Conservation (phyloP, 225 moss, liverwort and hornwort genomes). For the Rhytidiadelphus loreus region DNA sequence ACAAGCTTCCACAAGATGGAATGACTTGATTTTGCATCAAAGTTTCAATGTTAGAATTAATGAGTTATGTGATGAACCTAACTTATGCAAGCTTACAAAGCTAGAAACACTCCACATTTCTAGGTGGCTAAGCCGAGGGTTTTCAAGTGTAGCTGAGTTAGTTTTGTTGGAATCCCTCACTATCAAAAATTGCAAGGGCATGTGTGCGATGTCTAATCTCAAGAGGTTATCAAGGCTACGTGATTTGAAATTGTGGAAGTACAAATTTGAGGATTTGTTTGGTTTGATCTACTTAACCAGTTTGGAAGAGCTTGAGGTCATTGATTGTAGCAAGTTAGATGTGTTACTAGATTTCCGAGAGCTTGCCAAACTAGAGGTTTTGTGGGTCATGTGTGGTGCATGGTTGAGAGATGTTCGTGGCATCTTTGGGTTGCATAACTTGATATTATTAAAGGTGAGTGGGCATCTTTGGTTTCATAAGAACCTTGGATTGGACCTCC, state of each 20-base stretch:
- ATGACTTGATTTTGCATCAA: background rate
- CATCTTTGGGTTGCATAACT: background rate
- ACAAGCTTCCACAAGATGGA: fast-evolving
- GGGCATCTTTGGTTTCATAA: background rate
- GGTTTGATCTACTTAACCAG: background rate
- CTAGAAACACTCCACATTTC: fast-evolving
- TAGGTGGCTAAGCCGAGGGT: background rate
- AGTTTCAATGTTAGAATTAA: fast-evolving
- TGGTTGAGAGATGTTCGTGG: background rate
- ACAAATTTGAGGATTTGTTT: background rate
- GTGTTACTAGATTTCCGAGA: background rate
- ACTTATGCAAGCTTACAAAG: background rate
- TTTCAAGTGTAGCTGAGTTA: fast-evolving
- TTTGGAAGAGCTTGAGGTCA: background rate
- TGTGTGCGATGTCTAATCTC: background rate
- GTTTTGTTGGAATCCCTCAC: background rate
- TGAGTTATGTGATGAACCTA: background rate
- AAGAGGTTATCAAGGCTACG: background rate
- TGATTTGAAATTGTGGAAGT: fast-evolving
- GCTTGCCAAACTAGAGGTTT: fast-evolving
- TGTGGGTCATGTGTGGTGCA: fast-evolving
- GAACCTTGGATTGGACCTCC: fast-evolving
- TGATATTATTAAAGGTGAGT: fast-evolving
- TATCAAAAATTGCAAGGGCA: background rate
- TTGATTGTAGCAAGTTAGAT: background rate